Evolutionary conservation across 1,284 basidiomycete species (phyloP).

Genomic region (Spongiforma sp.): DNA sequence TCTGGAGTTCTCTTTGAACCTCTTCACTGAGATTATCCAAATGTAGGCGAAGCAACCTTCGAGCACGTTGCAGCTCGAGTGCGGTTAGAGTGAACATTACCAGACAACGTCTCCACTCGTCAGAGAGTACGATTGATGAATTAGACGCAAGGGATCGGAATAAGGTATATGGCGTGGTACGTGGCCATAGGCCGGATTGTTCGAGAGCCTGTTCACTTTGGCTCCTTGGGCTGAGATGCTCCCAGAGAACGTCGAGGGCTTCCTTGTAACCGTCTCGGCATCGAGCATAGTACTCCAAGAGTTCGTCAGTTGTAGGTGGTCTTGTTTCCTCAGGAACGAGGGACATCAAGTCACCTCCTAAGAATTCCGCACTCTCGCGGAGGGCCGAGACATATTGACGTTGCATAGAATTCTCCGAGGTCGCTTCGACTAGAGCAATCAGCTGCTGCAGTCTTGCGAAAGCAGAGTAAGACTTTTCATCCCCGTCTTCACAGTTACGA

Average conservation of each 20-base stretch:
- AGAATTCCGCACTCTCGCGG: conserved; percentile 14
- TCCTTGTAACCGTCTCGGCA: conserved; percentile 7
- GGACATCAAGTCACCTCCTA: conserved; percentile 13
- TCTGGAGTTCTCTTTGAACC: conserved; percentile 41
- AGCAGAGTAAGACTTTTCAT: no score
- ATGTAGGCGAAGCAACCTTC: conserved; percentile 16
- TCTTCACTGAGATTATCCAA: conserved; percentile 29
- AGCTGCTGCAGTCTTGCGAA: conserved; percentile 12
- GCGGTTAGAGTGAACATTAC: background rate
- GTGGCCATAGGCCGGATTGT: conserved; percentile 35
- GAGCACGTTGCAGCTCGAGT: conserved; percentile 40
- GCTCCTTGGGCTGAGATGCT: conserved; percentile 14
- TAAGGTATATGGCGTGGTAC: background rate
- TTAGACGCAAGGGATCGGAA: background rate
- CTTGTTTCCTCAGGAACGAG: background rate
- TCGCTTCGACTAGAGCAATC: conserved; percentile 6
- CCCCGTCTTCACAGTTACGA: no score
- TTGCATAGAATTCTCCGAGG: conserved; percentile 20
- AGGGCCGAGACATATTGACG: conserved; percentile 22
- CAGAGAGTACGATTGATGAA: background rate
- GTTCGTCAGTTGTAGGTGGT: conserved; percentile 7
- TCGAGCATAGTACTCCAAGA: conserved; percentile 8
- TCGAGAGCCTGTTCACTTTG: conserved; percentile 19
- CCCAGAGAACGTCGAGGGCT: conserved; percentile 13
- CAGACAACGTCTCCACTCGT: background rate